A percentile compares a stretch with the other conserved stretches of the same genome.
Evolutionary conservation across 768 basidiomycete species (phyloP).

Genomic region (Candolleomyces aberdarensis): DNA sequence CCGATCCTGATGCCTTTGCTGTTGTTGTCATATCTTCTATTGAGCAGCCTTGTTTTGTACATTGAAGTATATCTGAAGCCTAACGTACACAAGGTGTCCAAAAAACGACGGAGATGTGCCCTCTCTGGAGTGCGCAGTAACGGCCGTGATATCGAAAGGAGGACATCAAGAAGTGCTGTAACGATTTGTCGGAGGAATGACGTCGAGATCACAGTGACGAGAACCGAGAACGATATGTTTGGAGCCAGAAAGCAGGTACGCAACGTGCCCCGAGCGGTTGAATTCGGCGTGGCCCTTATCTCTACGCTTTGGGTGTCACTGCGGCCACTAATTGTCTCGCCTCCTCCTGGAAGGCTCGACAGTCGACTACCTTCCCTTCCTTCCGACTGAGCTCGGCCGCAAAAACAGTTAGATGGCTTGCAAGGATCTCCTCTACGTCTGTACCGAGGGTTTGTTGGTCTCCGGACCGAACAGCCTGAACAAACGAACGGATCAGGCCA

Average conservation of each 20-base stretch:
- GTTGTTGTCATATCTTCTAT: too few relatives aligned
- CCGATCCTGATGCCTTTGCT: too few relatives aligned
- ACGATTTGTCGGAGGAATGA: background rate
- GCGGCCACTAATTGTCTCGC: slow-evolving; percentile 15
- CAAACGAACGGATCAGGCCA: slow-evolving; percentile 72
- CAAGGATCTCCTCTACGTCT: slow-evolving; percentile 63
- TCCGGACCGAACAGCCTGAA: slow-evolving; percentile 66
- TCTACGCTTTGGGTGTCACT: background rate
- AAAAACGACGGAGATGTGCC: too few relatives aligned
- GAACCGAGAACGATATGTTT: background rate
- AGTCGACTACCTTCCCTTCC: slow-evolving; percentile 69
- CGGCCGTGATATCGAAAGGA: too few relatives aligned
- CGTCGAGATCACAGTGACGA: background rate
- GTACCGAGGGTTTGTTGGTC: slow-evolving; percentile 68
- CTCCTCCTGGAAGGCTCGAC: slow-evolving; percentile 56
- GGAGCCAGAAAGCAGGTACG: background rate
- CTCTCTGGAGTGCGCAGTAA: too few relatives aligned
- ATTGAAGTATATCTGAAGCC: too few relatives aligned
- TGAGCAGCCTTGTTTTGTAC: too few relatives aligned
- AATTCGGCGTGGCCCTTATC: background rate
- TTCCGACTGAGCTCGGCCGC: slow-evolving; percentile 78
- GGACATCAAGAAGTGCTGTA: too few relatives aligned
- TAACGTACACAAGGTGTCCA: too few relatives aligned
- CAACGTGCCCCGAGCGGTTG: background rate
- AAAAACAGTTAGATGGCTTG: slow-evolving; percentile 82